A percentile compares a stretch with the other conserved stretches of the same genome.
phyloP scores from a whole-genome alignment of 257 asterid genomes.

The Lycium ferocissimum region DNA sequence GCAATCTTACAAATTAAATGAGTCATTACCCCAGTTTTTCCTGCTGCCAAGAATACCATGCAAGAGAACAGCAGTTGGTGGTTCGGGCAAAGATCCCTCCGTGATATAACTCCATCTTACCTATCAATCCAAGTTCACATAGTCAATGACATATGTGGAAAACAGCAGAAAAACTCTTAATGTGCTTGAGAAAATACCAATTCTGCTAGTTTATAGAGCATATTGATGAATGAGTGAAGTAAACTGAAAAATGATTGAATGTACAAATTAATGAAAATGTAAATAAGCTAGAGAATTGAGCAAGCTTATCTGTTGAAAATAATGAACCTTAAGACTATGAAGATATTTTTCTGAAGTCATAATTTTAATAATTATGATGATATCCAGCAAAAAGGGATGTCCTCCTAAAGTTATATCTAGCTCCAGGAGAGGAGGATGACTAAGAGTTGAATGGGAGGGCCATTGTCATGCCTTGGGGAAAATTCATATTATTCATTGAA shows the following conservation, averaged over 20 bases:
- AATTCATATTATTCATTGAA: neutral
- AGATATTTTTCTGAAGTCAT: neutral
- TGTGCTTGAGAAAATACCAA: neutral
- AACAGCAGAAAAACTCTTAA: slow-evolving; percentile 15
- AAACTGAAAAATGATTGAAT: neutral
- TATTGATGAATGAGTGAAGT: neutral
- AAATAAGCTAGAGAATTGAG: neutral
- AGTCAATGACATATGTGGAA: slow-evolving; percentile 22
- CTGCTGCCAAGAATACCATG: slow-evolving; percentile 98
- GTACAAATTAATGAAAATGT: neutral
- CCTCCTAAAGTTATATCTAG: neutral
- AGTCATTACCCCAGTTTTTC: slow-evolving; percentile 80
- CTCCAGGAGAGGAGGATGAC: neutral
- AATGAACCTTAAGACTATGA: neutral
- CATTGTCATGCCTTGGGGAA: neutral
- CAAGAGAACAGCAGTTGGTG: slow-evolving; percentile 95
- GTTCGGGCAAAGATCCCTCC: slow-evolving; percentile 76
- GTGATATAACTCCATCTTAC: slow-evolving; percentile 93
- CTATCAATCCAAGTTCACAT: slow-evolving; percentile 51
- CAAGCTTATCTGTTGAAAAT: neutral
- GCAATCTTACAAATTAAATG: slow-evolving; percentile 38
- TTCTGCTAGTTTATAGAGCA: neutral
- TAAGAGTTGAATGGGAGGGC: neutral
- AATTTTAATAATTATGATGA: neutral
- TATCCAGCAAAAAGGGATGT: neutral